Evolutionary conservation across 352 stramenopile species (phyloP).

Genomic region (Phytophthora pluvialis): DNA sequence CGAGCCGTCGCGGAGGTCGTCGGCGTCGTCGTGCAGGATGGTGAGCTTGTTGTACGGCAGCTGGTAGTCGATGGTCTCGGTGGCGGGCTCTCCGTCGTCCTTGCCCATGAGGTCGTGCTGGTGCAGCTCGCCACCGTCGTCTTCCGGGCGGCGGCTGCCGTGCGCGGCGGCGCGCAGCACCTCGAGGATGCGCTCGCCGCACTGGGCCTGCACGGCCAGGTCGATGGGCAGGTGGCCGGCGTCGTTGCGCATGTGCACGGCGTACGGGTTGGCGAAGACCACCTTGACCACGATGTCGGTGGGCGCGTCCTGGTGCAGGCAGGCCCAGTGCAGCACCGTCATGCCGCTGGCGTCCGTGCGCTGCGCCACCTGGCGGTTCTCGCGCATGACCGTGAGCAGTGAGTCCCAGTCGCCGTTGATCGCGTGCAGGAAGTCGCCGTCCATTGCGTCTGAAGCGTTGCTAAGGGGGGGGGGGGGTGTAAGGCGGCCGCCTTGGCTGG

Average conservation of each 20-base stretch:
- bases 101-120: slow-evolving; percentile 32
- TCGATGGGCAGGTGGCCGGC: slow-evolving; percentile 80
- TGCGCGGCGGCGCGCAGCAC: slow-evolving; percentile 63
- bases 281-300: slow-evolving; percentile 84
- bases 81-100: slow-evolving; percentile 42
- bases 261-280: slow-evolving; percentile 79
- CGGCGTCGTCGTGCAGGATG: slow-evolving; percentile 42
- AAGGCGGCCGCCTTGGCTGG: slow-evolving; percentile 19
- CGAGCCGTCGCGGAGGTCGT: slow-evolving; percentile 36
- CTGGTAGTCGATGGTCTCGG: slow-evolving; percentile 50
- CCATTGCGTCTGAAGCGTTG: slow-evolving; percentile 44
- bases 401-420: slow-evolving; percentile 86
- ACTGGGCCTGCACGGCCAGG: slow-evolving; percentile 76
- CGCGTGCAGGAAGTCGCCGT: slow-evolving; percentile 76
- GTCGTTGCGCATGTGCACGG: slow-evolving; percentile 73
- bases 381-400: slow-evolving; percentile 67
- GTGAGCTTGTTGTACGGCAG: slow-evolving; percentile 48
- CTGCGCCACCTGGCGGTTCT: slow-evolving; percentile 62
- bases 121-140: slow-evolving; percentile 35
- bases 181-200: slow-evolving; percentile 74
- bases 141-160: slow-evolving; percentile 37
- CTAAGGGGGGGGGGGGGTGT: not conserved
- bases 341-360: slow-evolving; percentile 75
- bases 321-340: slow-evolving; percentile 84
- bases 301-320: slow-evolving; percentile 75